phyloP scores from a whole-genome alignment of 805 yeast species.

The Hanseniaspora singularis region DNA sequence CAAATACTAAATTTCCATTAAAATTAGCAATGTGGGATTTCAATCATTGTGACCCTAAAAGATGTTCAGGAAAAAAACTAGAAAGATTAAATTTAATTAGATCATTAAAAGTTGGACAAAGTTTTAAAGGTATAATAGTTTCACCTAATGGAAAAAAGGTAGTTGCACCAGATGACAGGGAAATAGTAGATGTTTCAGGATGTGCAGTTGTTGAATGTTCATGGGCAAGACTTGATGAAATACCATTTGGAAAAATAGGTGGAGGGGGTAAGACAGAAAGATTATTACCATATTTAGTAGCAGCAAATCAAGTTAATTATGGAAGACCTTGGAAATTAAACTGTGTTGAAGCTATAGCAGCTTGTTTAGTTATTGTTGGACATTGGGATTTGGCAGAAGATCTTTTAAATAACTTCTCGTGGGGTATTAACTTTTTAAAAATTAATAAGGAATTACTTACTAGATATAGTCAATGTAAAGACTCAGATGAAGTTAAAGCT shows the following conservation, averaged over 20 bases:
- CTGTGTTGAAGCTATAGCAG: slow-evolving; percentile 96
- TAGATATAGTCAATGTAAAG: slow-evolving; percentile 68
- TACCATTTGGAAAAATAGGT: slow-evolving; percentile 88
- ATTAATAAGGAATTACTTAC: slow-evolving; percentile 69
- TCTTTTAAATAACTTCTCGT: slow-evolving; percentile 67
- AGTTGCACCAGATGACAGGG: slow-evolving; percentile 78
- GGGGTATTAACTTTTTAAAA: slow-evolving; percentile 84
- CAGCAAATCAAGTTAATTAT: slow-evolving; percentile 94
- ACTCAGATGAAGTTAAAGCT: slow-evolving; percentile 53
- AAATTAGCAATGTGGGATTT: slow-evolving; percentile 98
- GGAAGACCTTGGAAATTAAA: slow-evolving; percentile 92
- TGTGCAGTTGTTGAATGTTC: slow-evolving; percentile 98
- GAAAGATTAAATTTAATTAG: slow-evolving; percentile 78
- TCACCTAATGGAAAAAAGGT: slow-evolving; percentile 85
- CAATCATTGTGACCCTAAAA: slow-evolving; percentile 95
- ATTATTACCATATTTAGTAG: slow-evolving; percentile 78
- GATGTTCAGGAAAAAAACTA: slow-evolving; percentile 90
- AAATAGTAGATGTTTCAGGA: slow-evolving; percentile 65
- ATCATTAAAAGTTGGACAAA: slow-evolving; percentile 78
- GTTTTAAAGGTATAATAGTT: slow-evolving; percentile 79
- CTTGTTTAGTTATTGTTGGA: slow-evolving; percentile 90
- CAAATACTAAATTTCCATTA: slow-evolving; percentile 48
- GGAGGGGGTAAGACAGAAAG: slow-evolving; percentile 91
- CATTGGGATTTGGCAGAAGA: slow-evolving; percentile 77
- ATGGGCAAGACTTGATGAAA: slow-evolving; percentile 95